These are phyloP conservation scores for Syzygium aqueum DNA, from an alignment of 345 rosid species.

Conservation along the genomic window DNA sequence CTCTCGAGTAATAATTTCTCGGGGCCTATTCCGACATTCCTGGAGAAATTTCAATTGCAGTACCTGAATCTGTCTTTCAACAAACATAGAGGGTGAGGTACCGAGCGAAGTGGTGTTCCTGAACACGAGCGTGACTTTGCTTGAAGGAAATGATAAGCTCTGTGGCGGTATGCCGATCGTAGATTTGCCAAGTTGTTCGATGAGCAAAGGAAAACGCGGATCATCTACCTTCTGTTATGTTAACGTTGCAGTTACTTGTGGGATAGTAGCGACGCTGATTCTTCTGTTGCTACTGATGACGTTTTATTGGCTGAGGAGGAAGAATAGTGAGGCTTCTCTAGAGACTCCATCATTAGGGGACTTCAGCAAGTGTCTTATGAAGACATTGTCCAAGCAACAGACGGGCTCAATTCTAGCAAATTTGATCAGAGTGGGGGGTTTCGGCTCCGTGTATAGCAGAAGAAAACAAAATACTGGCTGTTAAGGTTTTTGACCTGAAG, in stretches of 20 bases:
- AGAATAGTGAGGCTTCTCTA: background rate
- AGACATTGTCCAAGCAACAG: background rate
- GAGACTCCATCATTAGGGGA: background rate
- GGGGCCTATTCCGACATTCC: background rate
- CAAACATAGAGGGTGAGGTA: background rate
- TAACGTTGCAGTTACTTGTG: background rate
- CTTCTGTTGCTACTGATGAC: background rate
- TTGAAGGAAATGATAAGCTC: background rate
- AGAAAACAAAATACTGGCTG: background rate
- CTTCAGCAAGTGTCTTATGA: constrained; percentile 2
- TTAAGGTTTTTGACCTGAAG: constrained; percentile 9
- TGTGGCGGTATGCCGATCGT: background rate
- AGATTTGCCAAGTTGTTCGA: background rate
- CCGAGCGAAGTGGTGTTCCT: background rate
- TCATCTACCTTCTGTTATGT: background rate
- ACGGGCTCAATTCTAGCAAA: background rate
- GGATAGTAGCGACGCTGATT: background rate
- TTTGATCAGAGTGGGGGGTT: background rate
- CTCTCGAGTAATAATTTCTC: background rate
- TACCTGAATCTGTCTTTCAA: constrained; percentile 1
- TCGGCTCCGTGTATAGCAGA: constrained; percentile 6
- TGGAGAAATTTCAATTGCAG: background rate
- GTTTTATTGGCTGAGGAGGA: background rate
- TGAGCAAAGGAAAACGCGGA: background rate
- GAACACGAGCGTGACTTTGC: background rate